phyloP scores from a whole-genome alignment of 768 basidiomycete genomes.

The Rhodotorula toruloides region DNA sequence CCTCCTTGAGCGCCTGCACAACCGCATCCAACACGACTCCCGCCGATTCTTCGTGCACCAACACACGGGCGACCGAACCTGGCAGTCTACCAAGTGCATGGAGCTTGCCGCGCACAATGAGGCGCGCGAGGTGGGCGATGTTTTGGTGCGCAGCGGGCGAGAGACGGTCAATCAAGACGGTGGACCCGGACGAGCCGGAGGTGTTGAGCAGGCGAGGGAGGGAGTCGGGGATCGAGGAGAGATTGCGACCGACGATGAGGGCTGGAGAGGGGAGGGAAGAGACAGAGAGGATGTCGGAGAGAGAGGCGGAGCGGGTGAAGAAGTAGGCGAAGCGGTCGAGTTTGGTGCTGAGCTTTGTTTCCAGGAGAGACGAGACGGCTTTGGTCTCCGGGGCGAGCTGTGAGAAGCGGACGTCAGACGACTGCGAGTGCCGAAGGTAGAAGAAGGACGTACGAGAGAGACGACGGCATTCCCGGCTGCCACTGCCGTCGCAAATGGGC shows the following conservation, averaged over 20 bases:
- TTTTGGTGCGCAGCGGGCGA: not conserved
- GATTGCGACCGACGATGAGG: not conserved
- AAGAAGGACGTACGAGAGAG: not conserved
- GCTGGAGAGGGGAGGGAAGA: no score
- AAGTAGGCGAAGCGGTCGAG: not conserved
- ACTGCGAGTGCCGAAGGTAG: not conserved
- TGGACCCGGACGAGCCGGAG: not conserved
- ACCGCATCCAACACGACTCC: not conserved
- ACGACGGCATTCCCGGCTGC: not conserved
- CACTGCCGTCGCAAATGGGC: not conserved
- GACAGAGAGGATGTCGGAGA: no score
- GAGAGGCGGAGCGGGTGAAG: not conserved
- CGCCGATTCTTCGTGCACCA: conserved; percentile 3
- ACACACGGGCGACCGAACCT: not conserved
- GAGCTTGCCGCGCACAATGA: conserved; percentile 2
- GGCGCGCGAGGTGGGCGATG: not conserved
- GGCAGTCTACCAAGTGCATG: not conserved
- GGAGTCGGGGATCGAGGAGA: not conserved
- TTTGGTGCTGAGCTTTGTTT: not conserved
- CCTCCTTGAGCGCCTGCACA: not conserved
- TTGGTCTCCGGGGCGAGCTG: not conserved
- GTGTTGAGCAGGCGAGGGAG: not conserved
- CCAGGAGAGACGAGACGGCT: not conserved
- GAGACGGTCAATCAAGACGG: not conserved
- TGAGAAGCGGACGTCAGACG: not conserved